Percentiles rank a stretch among this genome's conserved stretches.
phyloP scores from a whole-genome alignment of 192 early-diverging fungal species.

The Umbelopsis ramanniana region DNA sequence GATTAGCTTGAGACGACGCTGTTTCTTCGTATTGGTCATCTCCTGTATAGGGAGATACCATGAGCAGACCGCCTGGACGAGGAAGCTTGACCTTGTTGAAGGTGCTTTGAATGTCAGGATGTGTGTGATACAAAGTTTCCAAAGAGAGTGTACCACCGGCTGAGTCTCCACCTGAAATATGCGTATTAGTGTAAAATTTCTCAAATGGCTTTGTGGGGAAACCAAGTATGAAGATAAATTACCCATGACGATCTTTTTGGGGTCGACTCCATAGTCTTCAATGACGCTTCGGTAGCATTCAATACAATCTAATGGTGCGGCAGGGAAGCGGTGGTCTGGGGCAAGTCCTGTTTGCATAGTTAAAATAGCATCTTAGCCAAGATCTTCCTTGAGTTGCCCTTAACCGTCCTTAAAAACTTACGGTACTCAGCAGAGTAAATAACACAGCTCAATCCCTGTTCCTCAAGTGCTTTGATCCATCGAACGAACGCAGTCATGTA shows the following conservation, averaged over 20 bases:
- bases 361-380: too few relatives aligned
- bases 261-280: conserved; percentile 2
- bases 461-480: conserved; percentile 25
- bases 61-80: conserved; percentile 19
- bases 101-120: background rate
- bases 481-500: conserved; percentile 14
- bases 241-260: conserved; percentile 23
- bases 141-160: conserved; percentile 20
- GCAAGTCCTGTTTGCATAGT: background rate
- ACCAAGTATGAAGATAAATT: background rate
- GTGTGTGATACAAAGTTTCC: conserved; percentile 20
- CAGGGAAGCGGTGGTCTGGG: conserved; percentile 19
- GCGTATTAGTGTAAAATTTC: background rate
- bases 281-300: conserved; percentile 8
- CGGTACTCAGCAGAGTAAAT: conserved; percentile 27
- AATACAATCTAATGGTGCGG: conserved; percentile 4
- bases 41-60: conserved; percentile 22
- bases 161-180: conserved; percentile 22
- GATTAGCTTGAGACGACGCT: background rate
- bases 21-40: background rate
- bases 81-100: conserved; percentile 20
- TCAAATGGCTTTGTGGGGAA: background rate
- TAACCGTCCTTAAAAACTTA: background rate
- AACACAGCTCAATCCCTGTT: conserved; percentile 20
- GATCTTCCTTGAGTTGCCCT: too few relatives aligned